Base-by-base conservation (phyloP, 495 filamentous ascomycete species). In the Talaromyces borbonicus region DNA sequence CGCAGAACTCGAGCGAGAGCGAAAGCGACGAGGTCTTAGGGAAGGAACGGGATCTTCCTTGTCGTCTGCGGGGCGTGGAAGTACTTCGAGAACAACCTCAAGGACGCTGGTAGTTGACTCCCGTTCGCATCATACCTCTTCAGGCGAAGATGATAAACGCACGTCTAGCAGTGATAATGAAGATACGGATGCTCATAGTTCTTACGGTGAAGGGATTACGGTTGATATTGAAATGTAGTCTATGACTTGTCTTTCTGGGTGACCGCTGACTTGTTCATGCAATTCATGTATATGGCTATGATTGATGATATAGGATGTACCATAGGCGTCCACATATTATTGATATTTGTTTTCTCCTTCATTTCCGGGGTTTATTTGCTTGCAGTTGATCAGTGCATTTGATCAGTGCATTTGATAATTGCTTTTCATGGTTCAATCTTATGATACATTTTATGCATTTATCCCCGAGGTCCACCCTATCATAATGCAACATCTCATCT, bases 1-100 rank as follows among this genome's bases (percentile, higher is more conserved):
- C 50, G 73, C 66, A 44, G 74, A 83, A 63, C 56, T 95, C 29
- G 83, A 84, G 58, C 67, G 83, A 54, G 79, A 83, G 60, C 73
- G 73, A 47, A 57, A 69, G 27, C 68, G 72, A 40, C 57, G 61
- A 42, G 73, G 57, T 47, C 32, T 25, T 23, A 57, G 55, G 18
- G 36, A 25, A 7, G 24, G 26, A 11, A 14, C 39, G 25, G 39
- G 31, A 18, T 40, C 19, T 8, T 16, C 16, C 35, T 44, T 30
- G n/a, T 15, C 26, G 22, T 31, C 26, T 14, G 9, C 25, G 2
- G 30, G 36, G 19, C 38, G 38, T 4, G 23, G 19, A 3, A 30
- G 27, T 46, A 29, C 37, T 20, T 16, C 14, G 16, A 46, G 38
- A 5, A 49, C 15, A 11, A 33, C 24, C 9, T 36, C 29, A 14